A percentile compares a stretch with the other conserved stretches of the same genome.
phyloP scores from a whole-genome alignment of 768 basidiomycete species.

The Panaeolus cyanescens region DNA sequence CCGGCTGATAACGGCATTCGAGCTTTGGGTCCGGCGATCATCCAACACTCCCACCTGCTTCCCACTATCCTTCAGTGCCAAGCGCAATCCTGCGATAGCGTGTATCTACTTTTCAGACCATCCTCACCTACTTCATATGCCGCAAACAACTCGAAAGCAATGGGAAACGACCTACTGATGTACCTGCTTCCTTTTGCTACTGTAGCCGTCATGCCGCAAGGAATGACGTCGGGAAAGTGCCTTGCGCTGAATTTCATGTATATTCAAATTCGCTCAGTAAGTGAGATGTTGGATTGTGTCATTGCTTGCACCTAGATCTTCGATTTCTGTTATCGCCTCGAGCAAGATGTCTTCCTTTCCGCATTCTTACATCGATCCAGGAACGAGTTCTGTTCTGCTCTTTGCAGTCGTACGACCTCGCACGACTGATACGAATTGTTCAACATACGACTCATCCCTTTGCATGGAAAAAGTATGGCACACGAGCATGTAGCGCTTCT shows the following conservation, averaged over 20 bases:
- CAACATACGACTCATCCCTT: too few species aligned
- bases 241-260: neutral
- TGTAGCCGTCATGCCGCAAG: too few species aligned
- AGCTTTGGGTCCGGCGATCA: neutral
- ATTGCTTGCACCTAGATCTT: neutral
- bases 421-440: too few species aligned
- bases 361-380: neutral
- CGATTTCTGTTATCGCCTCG: neutral
- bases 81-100: too few species aligned
- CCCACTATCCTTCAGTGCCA: too few species aligned
- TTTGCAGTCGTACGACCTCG: too few species aligned
- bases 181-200: too few species aligned
- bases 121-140: too few species aligned
- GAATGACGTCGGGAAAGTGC: neutral
- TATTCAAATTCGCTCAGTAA: neutral
- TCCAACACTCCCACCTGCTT: neutral
- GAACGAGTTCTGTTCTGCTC: too few species aligned
- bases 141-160: too few species aligned
- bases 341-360: neutral
- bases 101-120: too few species aligned
- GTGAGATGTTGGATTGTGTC: neutral
- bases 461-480: neutral
- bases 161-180: too few species aligned
- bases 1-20: neutral
- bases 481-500: neutral